Percentiles rank a stretch among this genome's conserved stretches.
These are phyloP conservation scores for Sedum album DNA, from an alignment of 164 flowering plant genomes.

Conservation along the genomic window DNA sequence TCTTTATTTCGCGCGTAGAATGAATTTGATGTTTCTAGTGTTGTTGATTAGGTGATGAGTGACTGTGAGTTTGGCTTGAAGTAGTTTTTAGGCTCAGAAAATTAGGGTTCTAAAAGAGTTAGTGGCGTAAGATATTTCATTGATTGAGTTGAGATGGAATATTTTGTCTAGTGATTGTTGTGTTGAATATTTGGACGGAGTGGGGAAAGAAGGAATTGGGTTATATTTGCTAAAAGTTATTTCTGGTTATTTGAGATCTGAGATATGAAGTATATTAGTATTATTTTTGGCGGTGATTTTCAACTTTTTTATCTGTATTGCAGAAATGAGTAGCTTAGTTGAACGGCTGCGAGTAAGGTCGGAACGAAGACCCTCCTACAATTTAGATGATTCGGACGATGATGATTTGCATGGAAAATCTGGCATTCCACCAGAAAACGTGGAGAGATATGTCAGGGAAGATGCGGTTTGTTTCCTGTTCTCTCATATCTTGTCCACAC, in stretches of 20 bases:
- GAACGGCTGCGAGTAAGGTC: slow-evolving; percentile 91
- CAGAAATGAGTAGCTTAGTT: slow-evolving; percentile 86
- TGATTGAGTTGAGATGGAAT: background rate
- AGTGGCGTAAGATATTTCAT: background rate
- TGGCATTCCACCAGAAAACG: slow-evolving; percentile 22
- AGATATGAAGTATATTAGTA: too few relatives aligned
- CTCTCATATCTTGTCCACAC: background rate
- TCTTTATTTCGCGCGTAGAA: background rate
- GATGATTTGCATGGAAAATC: slow-evolving; percentile 45
- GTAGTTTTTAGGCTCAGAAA: background rate
- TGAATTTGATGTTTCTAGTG: background rate
- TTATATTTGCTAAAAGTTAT: background rate
- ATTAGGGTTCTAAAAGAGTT: background rate
- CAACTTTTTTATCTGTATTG: background rate
- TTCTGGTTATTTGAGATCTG: background rate
- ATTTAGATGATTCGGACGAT: slow-evolving; percentile 78
- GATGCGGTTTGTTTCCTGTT: slow-evolving; percentile 57
- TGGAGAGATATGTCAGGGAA: slow-evolving; percentile 49
- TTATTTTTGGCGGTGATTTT: background rate
- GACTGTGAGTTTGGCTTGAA: background rate
- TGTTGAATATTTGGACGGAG: background rate
- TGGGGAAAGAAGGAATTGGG: background rate
- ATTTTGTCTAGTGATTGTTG: background rate
- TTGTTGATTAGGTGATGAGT: background rate
- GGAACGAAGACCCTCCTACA: slow-evolving; percentile 72